Conservation (phyloP, 2,329 filamentous ascomycete species). For the Talaromyces sp. region DNA sequence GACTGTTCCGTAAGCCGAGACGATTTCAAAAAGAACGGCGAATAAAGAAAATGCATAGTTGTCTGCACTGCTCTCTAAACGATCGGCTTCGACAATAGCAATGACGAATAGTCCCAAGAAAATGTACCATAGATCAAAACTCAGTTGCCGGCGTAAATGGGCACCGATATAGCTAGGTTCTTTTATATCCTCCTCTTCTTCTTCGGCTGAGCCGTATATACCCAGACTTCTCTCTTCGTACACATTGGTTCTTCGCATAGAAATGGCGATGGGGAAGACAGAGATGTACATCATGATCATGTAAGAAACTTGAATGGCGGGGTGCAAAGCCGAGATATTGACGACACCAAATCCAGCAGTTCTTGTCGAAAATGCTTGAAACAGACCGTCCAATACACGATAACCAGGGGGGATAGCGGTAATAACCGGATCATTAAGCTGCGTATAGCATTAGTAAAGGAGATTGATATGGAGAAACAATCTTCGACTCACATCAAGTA, state of each 20-base stretch:
- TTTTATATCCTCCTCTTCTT: constrained; percentile 50
- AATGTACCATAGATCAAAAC: constrained; percentile 97
- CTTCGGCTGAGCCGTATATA: constrained; percentile 65
- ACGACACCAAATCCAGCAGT: constrained; percentile 88
- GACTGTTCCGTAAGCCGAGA: constrained; percentile 91
- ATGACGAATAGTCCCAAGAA: constrained; percentile 92
- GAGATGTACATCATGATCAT: constrained; percentile 99
- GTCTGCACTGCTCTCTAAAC: constrained; percentile 58
- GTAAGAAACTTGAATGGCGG: constrained; percentile 89
- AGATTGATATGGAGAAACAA: background rate
- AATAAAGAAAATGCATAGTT: constrained; percentile 64
- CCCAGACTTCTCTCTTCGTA: constrained; percentile 76
- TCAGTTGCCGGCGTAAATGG: constrained; percentile 88
- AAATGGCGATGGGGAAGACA: constrained; percentile 94
- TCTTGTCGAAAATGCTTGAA: constrained; percentile 83
- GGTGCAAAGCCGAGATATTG: constrained; percentile 73
- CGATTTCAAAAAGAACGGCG: constrained; percentile 73
- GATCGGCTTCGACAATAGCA: constrained; percentile 75
- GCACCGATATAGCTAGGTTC: constrained; percentile 81
- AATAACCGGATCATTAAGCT: constrained; percentile 71
- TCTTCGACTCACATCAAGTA: constrained; percentile 69
- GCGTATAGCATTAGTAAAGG: constrained; percentile 20
- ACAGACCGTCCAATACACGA: constrained; percentile 79
- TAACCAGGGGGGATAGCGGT: constrained; percentile 66
- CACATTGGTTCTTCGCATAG: constrained; percentile 87